Evolutionary conservation across 2,329 filamentous ascomycete species (phyloP).

Genomic region (Fusarium armeniacum): DNA sequence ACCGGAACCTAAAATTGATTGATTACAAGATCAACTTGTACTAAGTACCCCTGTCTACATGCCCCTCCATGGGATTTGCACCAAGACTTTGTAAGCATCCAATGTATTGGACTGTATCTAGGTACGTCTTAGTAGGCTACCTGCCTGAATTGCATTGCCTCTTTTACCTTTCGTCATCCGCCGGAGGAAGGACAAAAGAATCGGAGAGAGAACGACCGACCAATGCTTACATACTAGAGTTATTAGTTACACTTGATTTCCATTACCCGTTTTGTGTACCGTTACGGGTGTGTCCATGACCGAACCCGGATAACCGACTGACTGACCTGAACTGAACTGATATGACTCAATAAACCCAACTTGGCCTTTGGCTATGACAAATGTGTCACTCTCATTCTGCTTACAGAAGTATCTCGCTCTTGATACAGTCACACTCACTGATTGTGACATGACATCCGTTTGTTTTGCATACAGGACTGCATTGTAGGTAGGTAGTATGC

Average conservation of each 20-base stretch:
- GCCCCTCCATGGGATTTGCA: constrained; percentile 7
- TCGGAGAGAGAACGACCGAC: constrained; percentile 20
- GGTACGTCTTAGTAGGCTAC: neutral
- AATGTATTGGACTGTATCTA: constrained; percentile 16
- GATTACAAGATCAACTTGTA: constrained; percentile 11
- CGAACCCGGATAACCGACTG: neutral
- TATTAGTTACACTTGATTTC: constrained; percentile 9
- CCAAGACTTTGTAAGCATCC: neutral
- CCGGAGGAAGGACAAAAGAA: constrained; percentile 14
- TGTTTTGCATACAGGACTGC: constrained; percentile 7
- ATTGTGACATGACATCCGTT: neutral
- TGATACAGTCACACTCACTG: neutral
- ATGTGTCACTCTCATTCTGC: constrained; percentile 22
- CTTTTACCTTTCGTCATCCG: constrained; percentile 25
- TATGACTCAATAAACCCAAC: neutral
- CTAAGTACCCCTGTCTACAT: constrained; percentile 22
- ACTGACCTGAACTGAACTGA: neutral
- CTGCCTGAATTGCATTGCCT: constrained; percentile 14
- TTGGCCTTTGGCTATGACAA: constrained; percentile 29
- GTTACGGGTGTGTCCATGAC: constrained; percentile 13
- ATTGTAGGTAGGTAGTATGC: constrained; percentile 1
- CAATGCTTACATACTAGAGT: constrained; percentile 13
- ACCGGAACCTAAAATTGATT: neutral
- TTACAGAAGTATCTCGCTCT: constrained; percentile 22
- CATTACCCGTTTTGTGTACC: constrained; percentile 5